Evolutionary conservation across 2,329 filamentous ascomycete genomes (phyloP).

Genomic region (Trichoderma sp.): DNA sequence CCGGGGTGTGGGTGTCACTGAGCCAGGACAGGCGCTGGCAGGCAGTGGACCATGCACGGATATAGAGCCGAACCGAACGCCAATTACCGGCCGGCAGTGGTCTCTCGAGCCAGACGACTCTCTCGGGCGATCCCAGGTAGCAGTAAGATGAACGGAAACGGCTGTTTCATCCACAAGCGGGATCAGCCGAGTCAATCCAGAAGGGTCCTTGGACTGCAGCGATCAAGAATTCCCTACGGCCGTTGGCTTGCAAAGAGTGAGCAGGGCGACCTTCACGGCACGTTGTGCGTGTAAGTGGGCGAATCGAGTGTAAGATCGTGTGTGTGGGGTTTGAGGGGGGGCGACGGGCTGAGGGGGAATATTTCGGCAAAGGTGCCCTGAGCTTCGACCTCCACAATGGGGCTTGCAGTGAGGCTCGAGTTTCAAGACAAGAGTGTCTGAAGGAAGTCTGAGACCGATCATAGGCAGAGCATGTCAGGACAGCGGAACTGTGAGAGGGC

Average conservation of each 20-base stretch:
- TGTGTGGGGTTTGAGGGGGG: background rate
- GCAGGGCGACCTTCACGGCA: background rate
- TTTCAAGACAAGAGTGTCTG: background rate
- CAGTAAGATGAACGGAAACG: background rate
- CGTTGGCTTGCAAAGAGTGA: background rate
- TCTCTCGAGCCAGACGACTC: background rate
- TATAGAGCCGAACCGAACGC: background rate
- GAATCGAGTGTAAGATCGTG: constrained; percentile 4
- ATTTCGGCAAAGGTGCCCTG: background rate
- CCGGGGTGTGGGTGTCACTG: constrained; percentile 17
- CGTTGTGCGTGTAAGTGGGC: background rate
- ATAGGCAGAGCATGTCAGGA: background rate
- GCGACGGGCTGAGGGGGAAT: background rate
- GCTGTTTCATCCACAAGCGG: background rate
- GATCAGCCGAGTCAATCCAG: background rate
- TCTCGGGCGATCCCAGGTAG: background rate
- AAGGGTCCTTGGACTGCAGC: background rate
- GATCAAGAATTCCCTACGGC: background rate
- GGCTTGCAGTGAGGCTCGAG: background rate
- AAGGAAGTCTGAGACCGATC: background rate
- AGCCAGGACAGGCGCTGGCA: background rate
- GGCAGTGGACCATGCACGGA: constrained; percentile 13
- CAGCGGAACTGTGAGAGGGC: background rate
- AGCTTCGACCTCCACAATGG: constrained; percentile 5
- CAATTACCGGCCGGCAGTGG: background rate